A percentile compares a stretch with the other conserved stretches of the same genome.
These are phyloP conservation scores for Uronychia setigera DNA, from an alignment of 73 alveolate species.

Conservation along the genomic window DNA sequence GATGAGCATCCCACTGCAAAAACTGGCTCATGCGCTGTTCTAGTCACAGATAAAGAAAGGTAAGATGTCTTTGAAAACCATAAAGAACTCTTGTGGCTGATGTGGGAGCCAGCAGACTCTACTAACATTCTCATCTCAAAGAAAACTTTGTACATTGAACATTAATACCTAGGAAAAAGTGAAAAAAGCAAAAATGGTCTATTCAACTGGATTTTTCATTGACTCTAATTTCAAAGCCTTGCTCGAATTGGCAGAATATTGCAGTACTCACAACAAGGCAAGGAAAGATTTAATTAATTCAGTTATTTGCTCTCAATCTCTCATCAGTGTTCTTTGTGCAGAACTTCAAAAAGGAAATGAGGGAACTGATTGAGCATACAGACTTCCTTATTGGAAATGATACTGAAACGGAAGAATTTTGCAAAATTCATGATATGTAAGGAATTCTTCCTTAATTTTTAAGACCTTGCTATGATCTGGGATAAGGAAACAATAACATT, in stretches of 20 bases:
- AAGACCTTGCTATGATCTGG: constrained; percentile 1
- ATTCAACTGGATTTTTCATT: constrained; percentile 67
- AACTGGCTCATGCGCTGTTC: constrained; percentile 83
- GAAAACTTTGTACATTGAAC: not conserved
- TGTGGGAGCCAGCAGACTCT: constrained; percentile 67
- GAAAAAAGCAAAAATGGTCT: constrained; percentile 54
- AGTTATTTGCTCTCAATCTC: constrained; percentile 54
- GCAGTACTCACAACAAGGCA: constrained; percentile 51
- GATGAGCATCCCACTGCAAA: constrained; percentile 37
- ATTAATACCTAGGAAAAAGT: constrained; percentile 1
- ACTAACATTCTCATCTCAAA: constrained; percentile 53
- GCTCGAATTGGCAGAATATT: constrained; percentile 27
- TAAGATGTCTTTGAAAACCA: not conserved
- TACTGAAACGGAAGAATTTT: constrained; percentile 74
- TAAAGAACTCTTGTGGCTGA: constrained; percentile 78
- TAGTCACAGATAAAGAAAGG: constrained; percentile 65
- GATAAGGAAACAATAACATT: constrained; percentile 54
- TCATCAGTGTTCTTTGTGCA: constrained; percentile 73
- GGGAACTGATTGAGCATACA: constrained; percentile 47
- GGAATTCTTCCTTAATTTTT: not conserved
- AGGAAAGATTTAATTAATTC: not conserved
- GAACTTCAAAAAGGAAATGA: constrained; percentile 55
- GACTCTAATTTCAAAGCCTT: constrained; percentile 59
- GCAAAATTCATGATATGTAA: constrained; percentile 66
- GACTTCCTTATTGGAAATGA: constrained; percentile 89